Evolutionary conservation across 345 rosid genomes (phyloP).

Genomic region (Raphanus raphanistrum): DNA sequence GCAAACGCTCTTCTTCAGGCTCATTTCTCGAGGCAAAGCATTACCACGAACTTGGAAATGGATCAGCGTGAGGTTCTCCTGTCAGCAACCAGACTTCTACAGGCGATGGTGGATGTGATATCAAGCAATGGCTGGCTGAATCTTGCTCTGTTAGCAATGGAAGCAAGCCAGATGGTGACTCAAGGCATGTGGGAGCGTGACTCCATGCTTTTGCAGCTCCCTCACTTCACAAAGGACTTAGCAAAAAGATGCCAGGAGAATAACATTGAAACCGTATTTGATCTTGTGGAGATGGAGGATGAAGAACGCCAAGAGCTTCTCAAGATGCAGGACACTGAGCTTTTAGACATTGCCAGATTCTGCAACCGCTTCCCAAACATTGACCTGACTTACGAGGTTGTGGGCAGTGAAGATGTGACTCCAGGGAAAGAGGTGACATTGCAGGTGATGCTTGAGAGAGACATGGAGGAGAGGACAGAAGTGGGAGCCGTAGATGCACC

Average conservation of each 20-base stretch:
- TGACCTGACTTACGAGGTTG: slow-evolving; percentile 65
- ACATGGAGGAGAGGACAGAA: slow-evolving; percentile 74
- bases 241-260: slow-evolving; percentile 81
- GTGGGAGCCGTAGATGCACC: slow-evolving; percentile 73
- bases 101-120: slow-evolving; percentile 87
- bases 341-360: slow-evolving; percentile 74
- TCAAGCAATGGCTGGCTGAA: slow-evolving; percentile 82
- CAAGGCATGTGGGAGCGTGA: slow-evolving; percentile 95
- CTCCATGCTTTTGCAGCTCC: slow-evolving; percentile 85
- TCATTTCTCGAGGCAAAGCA: slow-evolving; percentile 83
- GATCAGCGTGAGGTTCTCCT: slow-evolving; percentile 81
- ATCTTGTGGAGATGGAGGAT: slow-evolving; percentile 89
- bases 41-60: slow-evolving; percentile 61
- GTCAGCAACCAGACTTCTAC: slow-evolving; percentile 70
- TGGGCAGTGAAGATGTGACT: slow-evolving; percentile 47
- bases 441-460: slow-evolving; percentile 75
- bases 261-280: slow-evolving; percentile 69
- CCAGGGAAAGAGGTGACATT: slow-evolving; percentile 58
- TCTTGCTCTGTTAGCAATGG: slow-evolving; percentile 88
- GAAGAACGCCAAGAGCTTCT: slow-evolving; percentile 71
- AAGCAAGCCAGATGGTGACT: slow-evolving; percentile 92
- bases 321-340: slow-evolving; percentile 64
- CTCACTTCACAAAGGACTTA: slow-evolving; percentile 75
- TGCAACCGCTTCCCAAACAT: slow-evolving; percentile 89
- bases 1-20: slow-evolving; percentile 91